phyloP scores from a whole-genome alignment of 768 basidiomycete genomes.

The Xerocomellus intermedius region DNA sequence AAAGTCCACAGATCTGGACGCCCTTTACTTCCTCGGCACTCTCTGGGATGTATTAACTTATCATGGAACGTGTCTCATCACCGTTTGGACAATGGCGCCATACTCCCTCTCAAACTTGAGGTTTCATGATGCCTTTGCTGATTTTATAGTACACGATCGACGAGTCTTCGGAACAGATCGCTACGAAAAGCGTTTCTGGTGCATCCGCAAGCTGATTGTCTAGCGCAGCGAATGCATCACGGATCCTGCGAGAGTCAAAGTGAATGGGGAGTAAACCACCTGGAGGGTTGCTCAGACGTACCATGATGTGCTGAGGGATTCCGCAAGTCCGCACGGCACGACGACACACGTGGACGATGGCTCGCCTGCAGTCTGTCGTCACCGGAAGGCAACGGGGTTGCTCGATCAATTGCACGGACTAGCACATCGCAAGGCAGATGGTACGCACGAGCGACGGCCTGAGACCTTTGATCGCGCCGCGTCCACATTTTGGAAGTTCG shows the following conservation, averaged over 20 bases:
- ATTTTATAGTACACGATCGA: constrained; percentile 86
- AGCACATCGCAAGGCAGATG: not conserved
- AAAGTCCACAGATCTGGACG: constrained; percentile 3
- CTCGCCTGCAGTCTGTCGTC: constrained; percentile 38
- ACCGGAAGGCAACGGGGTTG: not conserved
- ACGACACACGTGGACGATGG: constrained; percentile 38
- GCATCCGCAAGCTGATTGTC: constrained; percentile 15
- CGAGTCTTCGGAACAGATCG: constrained; percentile 73
- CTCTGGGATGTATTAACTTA: not conserved
- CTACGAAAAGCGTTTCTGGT: constrained; percentile 57
- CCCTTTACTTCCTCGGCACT: not conserved
- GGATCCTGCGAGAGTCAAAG: constrained; percentile 43
- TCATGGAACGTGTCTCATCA: not conserved
- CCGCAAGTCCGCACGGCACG: constrained; percentile 67
- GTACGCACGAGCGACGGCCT: constrained; percentile 49
- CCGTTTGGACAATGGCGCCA: not conserved
- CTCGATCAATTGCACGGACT: not conserved
- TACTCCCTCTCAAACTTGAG: constrained; percentile 43
- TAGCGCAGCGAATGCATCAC: constrained; percentile 53
- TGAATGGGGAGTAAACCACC: not conserved
- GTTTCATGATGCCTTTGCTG: constrained; percentile 74
- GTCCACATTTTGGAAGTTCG: constrained; percentile 52
- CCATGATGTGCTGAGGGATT: constrained; percentile 65
- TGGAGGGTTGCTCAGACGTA: constrained; percentile 26
- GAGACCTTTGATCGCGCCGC: constrained; percentile 60